Conservation (phyloP, 441 rosid species). For the Erodium chrysanthum region DNA sequence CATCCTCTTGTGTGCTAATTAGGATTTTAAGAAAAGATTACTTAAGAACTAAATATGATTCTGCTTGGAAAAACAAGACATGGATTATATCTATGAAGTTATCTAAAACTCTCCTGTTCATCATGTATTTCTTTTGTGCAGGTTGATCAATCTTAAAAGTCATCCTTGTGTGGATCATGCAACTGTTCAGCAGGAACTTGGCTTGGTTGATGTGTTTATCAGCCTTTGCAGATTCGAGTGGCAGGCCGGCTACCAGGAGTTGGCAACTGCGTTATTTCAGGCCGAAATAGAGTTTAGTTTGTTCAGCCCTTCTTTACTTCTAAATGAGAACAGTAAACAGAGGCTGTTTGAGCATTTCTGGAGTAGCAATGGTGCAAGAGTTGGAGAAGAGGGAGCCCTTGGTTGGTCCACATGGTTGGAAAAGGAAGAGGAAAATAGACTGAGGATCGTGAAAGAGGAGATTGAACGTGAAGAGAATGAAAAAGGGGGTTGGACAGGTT, state of each 20-base stretch:
- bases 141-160: constrained; percentile 38
- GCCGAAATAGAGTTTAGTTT: constrained; percentile 81
- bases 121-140: constrained; percentile 31
- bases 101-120: neutral
- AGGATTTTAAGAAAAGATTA: neutral
- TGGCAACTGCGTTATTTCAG: constrained; percentile 83
- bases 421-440: constrained; percentile 87
- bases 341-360: constrained; percentile 90
- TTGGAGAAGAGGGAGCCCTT: constrained; percentile 89
- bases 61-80: neutral
- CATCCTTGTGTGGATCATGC: constrained; percentile 33
- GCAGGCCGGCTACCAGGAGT: constrained; percentile 81
- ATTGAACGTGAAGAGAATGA: constrained; percentile 33
- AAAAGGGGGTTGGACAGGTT: constrained; percentile 92
- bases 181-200: constrained; percentile 53
- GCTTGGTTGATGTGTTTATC: constrained; percentile 74
- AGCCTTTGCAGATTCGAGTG: constrained; percentile 86
- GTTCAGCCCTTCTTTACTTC: constrained; percentile 66
- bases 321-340: constrained; percentile 64
- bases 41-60: neutral
- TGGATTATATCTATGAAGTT: neutral
- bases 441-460: constrained; percentile 55
- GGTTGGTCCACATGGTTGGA: constrained; percentile 88
- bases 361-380: constrained; percentile 70
- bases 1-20: neutral